Percentiles rank a stretch among this genome's conserved stretches.
phyloP scores from a whole-genome alignment of 192 early-diverging fungal genomes.

The Coemansia biformis region DNA sequence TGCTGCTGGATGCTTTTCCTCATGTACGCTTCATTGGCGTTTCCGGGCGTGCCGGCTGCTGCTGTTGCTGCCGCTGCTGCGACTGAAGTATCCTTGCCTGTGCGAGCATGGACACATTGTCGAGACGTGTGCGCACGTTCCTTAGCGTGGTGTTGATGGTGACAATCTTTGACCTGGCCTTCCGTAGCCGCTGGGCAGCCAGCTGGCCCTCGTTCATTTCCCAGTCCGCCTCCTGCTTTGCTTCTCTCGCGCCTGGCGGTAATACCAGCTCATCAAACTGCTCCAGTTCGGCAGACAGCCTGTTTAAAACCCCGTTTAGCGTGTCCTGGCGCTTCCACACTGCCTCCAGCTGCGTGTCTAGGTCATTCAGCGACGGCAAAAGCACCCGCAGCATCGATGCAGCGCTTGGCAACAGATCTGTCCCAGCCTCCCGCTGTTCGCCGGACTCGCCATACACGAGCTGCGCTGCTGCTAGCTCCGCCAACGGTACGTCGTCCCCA shows the following conservation, averaged over 20 bases:
- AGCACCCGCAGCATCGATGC: conserved; percentile 44
- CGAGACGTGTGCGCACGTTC: conserved; percentile 31
- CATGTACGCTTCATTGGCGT: conserved; percentile 6
- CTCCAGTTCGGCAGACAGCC: conserved; percentile 41
- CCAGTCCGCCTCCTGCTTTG: not conserved
- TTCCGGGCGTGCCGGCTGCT: not conserved
- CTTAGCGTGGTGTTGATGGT: conserved; percentile 36
- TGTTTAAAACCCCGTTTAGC: conserved; percentile 39
- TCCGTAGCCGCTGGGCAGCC: conserved; percentile 27
- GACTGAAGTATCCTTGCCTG: conserved; percentile 40
- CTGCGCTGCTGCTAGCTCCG: too few relatives aligned
- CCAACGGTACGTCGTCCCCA: too few relatives aligned
- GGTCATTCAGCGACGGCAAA: conserved; percentile 32
- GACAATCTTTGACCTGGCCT: conserved; percentile 22
- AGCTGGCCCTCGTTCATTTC: conserved; percentile 5
- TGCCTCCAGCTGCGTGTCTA: conserved; percentile 33
- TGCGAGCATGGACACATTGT: conserved; percentile 44
- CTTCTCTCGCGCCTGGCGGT: conserved; percentile 5
- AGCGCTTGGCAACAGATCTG: conserved; percentile 13
- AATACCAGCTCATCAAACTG: conserved; percentile 42
- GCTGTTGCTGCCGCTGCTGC: conserved; percentile 10
- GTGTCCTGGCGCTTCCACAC: conserved; percentile 41
- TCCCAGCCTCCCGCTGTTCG: too few relatives aligned
- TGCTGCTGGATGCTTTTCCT: too few relatives aligned
- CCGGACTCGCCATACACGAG: too few relatives aligned